A percentile compares a stretch with the other conserved stretches of the same genome.
These are phyloP conservation scores for Monilinia polystroma DNA, from an alignment of 2,329 filamentous ascomycete genomes.

Conservation along the genomic window DNA sequence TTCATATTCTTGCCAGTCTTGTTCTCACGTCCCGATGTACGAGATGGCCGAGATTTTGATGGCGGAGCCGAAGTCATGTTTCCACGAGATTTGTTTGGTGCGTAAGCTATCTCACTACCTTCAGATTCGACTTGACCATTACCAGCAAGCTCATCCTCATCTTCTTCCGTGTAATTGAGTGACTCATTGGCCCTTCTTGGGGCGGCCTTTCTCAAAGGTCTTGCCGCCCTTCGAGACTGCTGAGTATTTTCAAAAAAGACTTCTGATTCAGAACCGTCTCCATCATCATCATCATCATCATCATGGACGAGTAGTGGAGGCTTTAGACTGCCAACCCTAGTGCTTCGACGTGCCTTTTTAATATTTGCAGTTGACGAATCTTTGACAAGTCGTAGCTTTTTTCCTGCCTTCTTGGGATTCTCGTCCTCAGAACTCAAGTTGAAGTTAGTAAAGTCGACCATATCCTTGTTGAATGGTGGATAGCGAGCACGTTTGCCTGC, in stretches of 20 bases:
- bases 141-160: slow-evolving; percentile 34
- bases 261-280: slow-evolving; percentile 22
- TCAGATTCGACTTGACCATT: slow-evolving; percentile 35
- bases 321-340: slow-evolving; percentile 28
- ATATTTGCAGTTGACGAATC: slow-evolving; percentile 27
- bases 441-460: slow-evolving; percentile 29
- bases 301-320: slow-evolving; percentile 25
- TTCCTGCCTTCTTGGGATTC: slow-evolving; percentile 24
- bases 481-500: slow-evolving; percentile 33
- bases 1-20: slow-evolving; percentile 44
- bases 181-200: slow-evolving; percentile 20
- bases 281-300: slow-evolving; percentile 18
- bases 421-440: slow-evolving; percentile 32
- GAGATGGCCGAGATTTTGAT: slow-evolving; percentile 28
- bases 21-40: slow-evolving; percentile 41
- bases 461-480: slow-evolving; percentile 26
- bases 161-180: slow-evolving; percentile 24
- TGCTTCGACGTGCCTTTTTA: slow-evolving; percentile 28
- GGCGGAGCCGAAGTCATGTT: not conserved
- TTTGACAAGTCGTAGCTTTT: slow-evolving; percentile 34
- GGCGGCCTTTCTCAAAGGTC: slow-evolving; percentile 29
- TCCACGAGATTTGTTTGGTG: slow-evolving; percentile 41
- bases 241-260: slow-evolving; percentile 13
- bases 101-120: slow-evolving; percentile 54
- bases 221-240: slow-evolving; percentile 19